phyloP scores from a whole-genome alignment of 2,329 filamentous ascomycete genomes.

The Zymoseptoria brevis region DNA sequence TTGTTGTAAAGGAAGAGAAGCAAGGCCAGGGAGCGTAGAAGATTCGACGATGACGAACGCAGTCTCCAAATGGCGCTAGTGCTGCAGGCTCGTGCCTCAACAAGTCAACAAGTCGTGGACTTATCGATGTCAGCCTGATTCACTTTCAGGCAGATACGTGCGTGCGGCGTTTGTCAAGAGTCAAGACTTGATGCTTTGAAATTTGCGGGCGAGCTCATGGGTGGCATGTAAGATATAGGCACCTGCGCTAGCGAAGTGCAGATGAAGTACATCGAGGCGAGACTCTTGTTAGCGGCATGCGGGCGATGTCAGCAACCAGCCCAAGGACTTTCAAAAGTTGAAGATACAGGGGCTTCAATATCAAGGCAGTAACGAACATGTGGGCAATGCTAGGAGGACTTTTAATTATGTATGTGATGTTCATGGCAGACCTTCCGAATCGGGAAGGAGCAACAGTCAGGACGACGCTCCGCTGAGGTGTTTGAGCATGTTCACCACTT shows the following conservation, averaged over 20 bases:
- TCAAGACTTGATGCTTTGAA: background rate
- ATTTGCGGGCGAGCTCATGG: too few species aligned
- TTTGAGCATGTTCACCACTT: too few species aligned
- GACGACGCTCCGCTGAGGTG: too few species aligned
- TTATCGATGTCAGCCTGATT: background rate
- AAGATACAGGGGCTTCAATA: too few species aligned
- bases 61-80: background rate
- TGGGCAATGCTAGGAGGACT: background rate
- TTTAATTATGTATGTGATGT: too few species aligned
- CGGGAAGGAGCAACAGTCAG: background rate
- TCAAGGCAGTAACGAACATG: too few species aligned
- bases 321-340: too few species aligned
- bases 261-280: too few species aligned
- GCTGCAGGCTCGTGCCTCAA: background rate
- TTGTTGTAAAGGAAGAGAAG: background rate
- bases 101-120: background rate
- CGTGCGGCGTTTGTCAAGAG: background rate
- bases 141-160: background rate
- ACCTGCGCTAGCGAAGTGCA: too few species aligned
- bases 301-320: too few species aligned
- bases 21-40: background rate
- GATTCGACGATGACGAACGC: background rate
- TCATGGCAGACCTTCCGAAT: background rate
- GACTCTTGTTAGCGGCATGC: too few species aligned
- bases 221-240: too few species aligned